Conservation (phyloP, 768 basidiomycete species). For the Amanita pseudoporphyria region DNA sequence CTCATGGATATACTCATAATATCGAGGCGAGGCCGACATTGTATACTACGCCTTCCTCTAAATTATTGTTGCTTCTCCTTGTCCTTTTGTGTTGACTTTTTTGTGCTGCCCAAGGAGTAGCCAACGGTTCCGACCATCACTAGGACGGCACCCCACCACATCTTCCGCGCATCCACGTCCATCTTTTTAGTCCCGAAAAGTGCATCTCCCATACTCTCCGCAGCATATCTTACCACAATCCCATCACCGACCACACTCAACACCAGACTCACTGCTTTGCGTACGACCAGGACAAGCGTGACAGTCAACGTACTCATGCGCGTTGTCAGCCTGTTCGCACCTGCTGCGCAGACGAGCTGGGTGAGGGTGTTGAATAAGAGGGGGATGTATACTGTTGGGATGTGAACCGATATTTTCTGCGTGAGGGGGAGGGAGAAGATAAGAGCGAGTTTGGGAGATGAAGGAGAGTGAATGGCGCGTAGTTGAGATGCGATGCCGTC, state of each 20-base stretch:
- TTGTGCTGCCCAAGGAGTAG: slow-evolving; percentile 42
- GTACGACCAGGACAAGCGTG: slow-evolving; percentile 70
- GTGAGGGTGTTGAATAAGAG: slow-evolving; percentile 74
- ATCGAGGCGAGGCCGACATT: neutral
- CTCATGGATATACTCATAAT: no score
- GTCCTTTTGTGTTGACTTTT: neutral
- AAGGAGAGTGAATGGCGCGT: slow-evolving; percentile 18
- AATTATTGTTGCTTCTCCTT: no score
- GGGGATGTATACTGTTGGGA: slow-evolving; percentile 55
- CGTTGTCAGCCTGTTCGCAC: slow-evolving; percentile 79
- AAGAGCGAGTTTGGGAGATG: slow-evolving; percentile 10
- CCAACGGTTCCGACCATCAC: slow-evolving; percentile 65
- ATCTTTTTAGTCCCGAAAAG: slow-evolving; percentile 13
- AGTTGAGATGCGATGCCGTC: slow-evolving; percentile 20
- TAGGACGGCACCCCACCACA: slow-evolving; percentile 62
- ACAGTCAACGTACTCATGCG: slow-evolving; percentile 68
- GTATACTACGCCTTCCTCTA: no score
- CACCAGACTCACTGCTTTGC: slow-evolving; percentile 70
- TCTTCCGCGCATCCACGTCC: slow-evolving; percentile 30
- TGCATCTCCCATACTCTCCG: neutral
- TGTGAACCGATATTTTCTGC: slow-evolving; percentile 16
- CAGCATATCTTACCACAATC: neutral
- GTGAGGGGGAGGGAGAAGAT: slow-evolving; percentile 14
- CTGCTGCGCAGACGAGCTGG: slow-evolving; percentile 76
- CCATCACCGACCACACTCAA: slow-evolving; percentile 52